Evolutionary conservation across 495 filamentous ascomycete genomes (phyloP).

Genomic region (Aspergillus panamensis): DNA sequence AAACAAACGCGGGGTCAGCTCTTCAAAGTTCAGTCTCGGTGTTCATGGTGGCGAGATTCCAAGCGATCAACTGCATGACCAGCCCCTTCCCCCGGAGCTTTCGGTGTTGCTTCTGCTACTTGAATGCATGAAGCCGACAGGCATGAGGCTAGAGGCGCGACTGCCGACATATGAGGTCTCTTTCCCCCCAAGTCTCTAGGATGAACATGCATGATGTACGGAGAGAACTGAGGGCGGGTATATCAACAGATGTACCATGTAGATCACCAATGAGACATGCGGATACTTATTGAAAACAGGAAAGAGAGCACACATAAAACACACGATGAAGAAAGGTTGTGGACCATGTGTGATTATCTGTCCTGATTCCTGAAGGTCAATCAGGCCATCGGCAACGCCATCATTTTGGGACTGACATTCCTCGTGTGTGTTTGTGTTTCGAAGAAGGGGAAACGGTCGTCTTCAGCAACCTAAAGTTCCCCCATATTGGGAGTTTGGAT

Average conservation of each 20-base stretch:
- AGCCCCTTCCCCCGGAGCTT: neutral
- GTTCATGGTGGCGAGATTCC: slow-evolving; percentile 1
- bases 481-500: neutral
- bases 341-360: slow-evolving; percentile 3
- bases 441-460: neutral
- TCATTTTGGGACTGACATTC: neutral
- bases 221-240: neutral
- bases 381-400: neutral
- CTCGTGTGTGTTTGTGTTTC: neutral
- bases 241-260: slow-evolving; percentile 6
- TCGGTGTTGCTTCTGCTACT: neutral
- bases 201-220: neutral
- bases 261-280: neutral
- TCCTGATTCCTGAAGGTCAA: neutral
- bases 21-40: neutral
- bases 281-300: slow-evolving; percentile 9
- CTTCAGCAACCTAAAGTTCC: neutral
- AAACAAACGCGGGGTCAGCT: neutral
- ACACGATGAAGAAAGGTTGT: neutral
- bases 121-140: neutral
- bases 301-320: slow-evolving; percentile 2
- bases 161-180: slow-evolving; percentile 2
- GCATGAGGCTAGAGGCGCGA: neutral
- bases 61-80: neutral
- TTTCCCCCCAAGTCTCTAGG: neutral